A percentile compares a stretch with the other conserved stretches of the same genome.
Conservation (phyloP, 257 asterid genomes). For the Nicotiana paniculata region DNA sequence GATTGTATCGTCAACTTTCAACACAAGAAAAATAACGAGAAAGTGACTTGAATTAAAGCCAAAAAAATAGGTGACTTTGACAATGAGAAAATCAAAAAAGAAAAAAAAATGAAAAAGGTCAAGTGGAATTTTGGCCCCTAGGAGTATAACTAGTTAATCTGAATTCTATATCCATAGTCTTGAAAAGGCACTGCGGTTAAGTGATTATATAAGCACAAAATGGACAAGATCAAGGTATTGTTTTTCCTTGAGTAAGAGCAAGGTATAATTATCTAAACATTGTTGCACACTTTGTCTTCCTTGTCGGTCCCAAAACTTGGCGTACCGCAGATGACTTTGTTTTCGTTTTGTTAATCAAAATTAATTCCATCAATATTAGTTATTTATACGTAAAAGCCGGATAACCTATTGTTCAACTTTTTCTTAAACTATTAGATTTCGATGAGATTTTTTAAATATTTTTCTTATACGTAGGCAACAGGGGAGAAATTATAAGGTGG, state of each 20-base stretch:
- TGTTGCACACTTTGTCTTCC: neutral
- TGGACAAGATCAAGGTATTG: neutral
- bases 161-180: neutral
- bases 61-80: neutral
- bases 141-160: neutral
- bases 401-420: neutral
- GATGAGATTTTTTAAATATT: neutral
- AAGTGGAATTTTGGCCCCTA: neutral
- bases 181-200: neutral
- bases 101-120: neutral
- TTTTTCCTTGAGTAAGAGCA: neutral
- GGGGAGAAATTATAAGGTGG: no score
- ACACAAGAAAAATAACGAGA: no score
- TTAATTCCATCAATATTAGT: neutral
- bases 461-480: no score
- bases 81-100: neutral
- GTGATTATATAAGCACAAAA: neutral
- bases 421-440: neutral
- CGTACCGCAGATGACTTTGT: neutral
- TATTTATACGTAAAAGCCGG: neutral
- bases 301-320: neutral
- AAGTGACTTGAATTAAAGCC: no score
- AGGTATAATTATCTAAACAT: neutral
- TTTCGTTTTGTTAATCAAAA: no score
- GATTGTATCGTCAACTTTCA: neutral